Evolutionary conservation across 2,329 filamentous ascomycete species (phyloP).

Genomic region (Stylonectria norvegica): DNA sequence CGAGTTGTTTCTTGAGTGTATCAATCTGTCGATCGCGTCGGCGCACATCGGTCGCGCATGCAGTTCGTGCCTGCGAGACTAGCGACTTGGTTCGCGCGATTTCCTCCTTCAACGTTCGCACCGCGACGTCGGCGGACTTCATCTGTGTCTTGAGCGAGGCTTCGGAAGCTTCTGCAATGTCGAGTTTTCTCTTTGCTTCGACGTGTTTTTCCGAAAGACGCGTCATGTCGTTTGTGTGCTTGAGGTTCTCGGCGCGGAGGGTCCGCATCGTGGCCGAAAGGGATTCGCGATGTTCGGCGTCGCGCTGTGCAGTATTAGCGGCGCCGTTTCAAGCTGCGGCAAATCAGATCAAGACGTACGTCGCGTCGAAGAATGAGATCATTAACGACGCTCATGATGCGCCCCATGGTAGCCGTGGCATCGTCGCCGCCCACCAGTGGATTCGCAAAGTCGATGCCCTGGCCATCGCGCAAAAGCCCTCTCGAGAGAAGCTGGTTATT

Average conservation of each 20-base stretch:
- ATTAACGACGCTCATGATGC: slow-evolving; percentile 89
- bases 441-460: slow-evolving; percentile 77
- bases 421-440: slow-evolving; percentile 61
- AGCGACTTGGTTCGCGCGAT: slow-evolving; percentile 73
- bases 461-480: slow-evolving; percentile 63
- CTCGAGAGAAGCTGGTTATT: slow-evolving; percentile 68
- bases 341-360: slow-evolving; percentile 45
- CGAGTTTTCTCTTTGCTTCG: slow-evolving; percentile 54
- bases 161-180: slow-evolving; percentile 66
- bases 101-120: slow-evolving; percentile 80
- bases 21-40: slow-evolving; percentile 89
- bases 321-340: background rate
- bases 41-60: slow-evolving; percentile 86
- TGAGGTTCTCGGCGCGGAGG: slow-evolving; percentile 70
- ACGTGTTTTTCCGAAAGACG: slow-evolving; percentile 52
- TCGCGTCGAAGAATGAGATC: slow-evolving; percentile 88
- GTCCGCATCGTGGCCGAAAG: slow-evolving; percentile 74
- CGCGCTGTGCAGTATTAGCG: slow-evolving; percentile 56
- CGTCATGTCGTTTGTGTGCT: slow-evolving; percentile 67
- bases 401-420: slow-evolving; percentile 65
- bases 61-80: slow-evolving; percentile 76
- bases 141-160: slow-evolving; percentile 66
- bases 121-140: slow-evolving; percentile 68
- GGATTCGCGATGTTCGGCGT: slow-evolving; percentile 83
- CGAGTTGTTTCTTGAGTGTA: slow-evolving; percentile 80